Base-by-base conservation (phyloP, 768 basidiomycete species). In the Serendipita indica region DNA sequence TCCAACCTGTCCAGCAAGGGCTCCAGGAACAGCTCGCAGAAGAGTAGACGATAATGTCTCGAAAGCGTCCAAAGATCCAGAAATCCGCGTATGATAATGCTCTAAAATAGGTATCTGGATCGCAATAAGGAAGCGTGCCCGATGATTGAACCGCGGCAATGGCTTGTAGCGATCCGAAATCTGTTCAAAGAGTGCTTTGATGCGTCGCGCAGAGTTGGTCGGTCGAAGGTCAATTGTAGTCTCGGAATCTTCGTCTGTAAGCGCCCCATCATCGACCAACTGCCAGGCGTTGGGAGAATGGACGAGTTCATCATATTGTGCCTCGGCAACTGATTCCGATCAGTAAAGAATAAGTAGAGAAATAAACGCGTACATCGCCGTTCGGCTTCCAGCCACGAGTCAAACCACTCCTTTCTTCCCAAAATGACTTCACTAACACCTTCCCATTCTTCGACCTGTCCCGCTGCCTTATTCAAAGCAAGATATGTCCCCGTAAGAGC, bases 131-230 rank as follows among this genome's bases (percentile, higher is more conserved):
- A 98, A 99, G 35, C 83, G 83, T 0, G 82, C 82, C 34, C 86
- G 84, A 60, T 96, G 86, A 7, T 73, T 66, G 59, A 86, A 78
- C 57, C 77, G 77, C 0, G 94, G 93, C 3, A 99, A 75, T 0
- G 89, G 86, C 6, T 84, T 82, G 69, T 97, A 99, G 7, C 93
- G 92, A 68, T 94, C 92, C 91, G 63, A 92, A 58, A 98, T 82
- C 71, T 96, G 93, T 64, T 96, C 89, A 10, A 96, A 75, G 18
- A 98, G 74, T 25, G 86, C 81, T 66, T 86, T 88, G 60, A 97
- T 73, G 64, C 86, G 77, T 28, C 92, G 75, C 0, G 93, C 83
- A 7, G 91, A 94, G 62, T 81, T 79, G 0, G 93, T 97, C 3
- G 90, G 78, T 64, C 78, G 80, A 35, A 82, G 67, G 56, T 78